phyloP scores from a whole-genome alignment of 2,329 filamentous ascomycete species.

The Fusarium ambrosium region DNA sequence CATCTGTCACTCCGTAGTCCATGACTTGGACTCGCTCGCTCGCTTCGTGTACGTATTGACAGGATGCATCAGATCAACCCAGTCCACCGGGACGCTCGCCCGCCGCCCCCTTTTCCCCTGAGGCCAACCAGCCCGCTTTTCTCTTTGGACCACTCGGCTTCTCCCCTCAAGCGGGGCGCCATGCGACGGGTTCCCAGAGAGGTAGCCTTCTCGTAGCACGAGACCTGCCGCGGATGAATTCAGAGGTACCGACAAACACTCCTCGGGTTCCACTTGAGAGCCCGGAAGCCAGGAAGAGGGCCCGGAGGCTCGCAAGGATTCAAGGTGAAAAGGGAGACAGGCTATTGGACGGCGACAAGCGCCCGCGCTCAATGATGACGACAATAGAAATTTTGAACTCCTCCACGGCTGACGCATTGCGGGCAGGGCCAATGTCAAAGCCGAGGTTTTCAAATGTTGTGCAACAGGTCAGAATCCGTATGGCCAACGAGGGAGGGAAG shows the following conservation, averaged over 20 bases:
- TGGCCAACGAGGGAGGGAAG: neutral
- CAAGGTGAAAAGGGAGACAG: constrained; percentile 20
- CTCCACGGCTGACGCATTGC: constrained; percentile 38
- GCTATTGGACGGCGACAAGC: constrained; percentile 40
- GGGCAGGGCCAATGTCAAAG: constrained; percentile 26
- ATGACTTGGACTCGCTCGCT: constrained; percentile 27
- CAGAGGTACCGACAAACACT: constrained; percentile 42
- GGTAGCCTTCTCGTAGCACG: constrained; percentile 43
- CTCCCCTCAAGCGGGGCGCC: constrained; percentile 48
- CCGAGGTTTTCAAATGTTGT: constrained; percentile 28
- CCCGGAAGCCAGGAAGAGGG: constrained; percentile 46
- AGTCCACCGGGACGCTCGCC: constrained; percentile 48
- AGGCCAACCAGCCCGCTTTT: constrained; percentile 35
- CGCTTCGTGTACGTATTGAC: constrained; percentile 40
- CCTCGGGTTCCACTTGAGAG: constrained; percentile 35
- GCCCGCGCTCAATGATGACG: constrained; percentile 43
- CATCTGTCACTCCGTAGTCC: constrained; percentile 43
- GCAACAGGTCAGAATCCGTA: constrained; percentile 13
- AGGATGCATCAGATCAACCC: constrained; percentile 50
- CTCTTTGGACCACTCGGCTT: constrained; percentile 45
- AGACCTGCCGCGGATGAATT: constrained; percentile 32
- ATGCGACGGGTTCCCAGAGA: constrained; percentile 44
- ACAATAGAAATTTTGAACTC: constrained; percentile 41
- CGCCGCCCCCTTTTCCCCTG: constrained; percentile 49
- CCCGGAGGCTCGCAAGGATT: constrained; percentile 38